Percentiles rank a stretch among this genome's conserved stretches.
Conservation (phyloP, 306 rosid genomes). For the Lithocarpus polystachyus region DNA sequence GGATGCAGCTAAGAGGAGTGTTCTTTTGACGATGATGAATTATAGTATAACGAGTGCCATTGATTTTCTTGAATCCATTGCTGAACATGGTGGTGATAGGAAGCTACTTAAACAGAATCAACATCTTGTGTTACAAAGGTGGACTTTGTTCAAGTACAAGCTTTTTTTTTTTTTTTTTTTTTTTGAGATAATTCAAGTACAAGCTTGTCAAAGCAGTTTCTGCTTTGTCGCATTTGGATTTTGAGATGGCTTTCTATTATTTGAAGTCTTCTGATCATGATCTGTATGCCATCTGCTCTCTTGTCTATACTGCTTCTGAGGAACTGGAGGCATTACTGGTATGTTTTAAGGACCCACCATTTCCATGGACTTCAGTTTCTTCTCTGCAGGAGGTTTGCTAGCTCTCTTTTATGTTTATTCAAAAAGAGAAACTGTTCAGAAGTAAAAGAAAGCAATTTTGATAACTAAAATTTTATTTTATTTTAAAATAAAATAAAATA, state of each 20-base stretch:
- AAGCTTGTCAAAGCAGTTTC: slow-evolving; percentile 92
- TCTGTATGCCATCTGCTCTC: slow-evolving; percentile 74
- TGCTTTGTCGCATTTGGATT: slow-evolving; percentile 80
- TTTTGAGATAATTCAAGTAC: too few species aligned
- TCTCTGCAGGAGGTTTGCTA: slow-evolving; percentile 45
- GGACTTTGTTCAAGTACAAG: slow-evolving; percentile 83
- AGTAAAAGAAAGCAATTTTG: slow-evolving; percentile 95
- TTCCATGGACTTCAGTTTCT: slow-evolving; percentile 70
- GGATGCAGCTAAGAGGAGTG: slow-evolving; percentile 88
- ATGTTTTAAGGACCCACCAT: slow-evolving; percentile 88
- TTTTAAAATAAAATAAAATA: too few species aligned
- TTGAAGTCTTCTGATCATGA: slow-evolving; percentile 88
- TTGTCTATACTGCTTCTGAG: slow-evolving; percentile 71
- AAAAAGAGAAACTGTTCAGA: slow-evolving; percentile 63
- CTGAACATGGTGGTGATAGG: slow-evolving; percentile 78
- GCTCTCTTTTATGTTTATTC: slow-evolving; percentile 63
- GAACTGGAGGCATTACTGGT: slow-evolving; percentile 86
- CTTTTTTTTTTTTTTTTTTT: too few species aligned
- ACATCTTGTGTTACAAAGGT: slow-evolving; percentile 72
- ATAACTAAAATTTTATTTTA: too few species aligned
- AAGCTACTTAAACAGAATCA: slow-evolving; percentile 72
- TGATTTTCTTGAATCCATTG: slow-evolving; percentile 66
- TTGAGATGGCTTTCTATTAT: slow-evolving; percentile 79
- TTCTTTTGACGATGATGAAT: slow-evolving; percentile 75
- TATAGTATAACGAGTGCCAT: slow-evolving; percentile 59